phyloP scores from a whole-genome alignment of 2,329 filamentous ascomycete species.

The Alternaria longipes region DNA sequence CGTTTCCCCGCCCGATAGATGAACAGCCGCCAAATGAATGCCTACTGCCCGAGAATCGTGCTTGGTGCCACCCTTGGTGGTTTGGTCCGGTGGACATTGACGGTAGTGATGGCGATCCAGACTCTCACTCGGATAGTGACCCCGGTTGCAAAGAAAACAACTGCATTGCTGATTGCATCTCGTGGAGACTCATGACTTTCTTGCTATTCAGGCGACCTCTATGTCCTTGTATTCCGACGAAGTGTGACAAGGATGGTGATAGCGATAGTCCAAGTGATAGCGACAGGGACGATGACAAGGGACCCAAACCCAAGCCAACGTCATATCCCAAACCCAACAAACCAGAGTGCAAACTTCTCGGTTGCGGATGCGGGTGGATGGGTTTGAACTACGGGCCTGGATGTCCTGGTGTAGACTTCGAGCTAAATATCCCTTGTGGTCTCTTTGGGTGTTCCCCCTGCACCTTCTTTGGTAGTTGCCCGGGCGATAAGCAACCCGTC shows the following conservation, averaged over 20 bases:
- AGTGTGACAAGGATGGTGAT: conserved; percentile 18
- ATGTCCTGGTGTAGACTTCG: conserved; percentile 11
- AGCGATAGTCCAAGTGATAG: conserved; percentile 19
- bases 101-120: conserved; percentile 11
- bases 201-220: conserved; percentile 17
- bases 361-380: conserved; percentile 38
- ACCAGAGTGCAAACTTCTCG: conserved; percentile 26
- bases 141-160: conserved; percentile 21
- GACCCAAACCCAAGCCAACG: conserved; percentile 10
- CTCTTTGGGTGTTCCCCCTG: conserved; percentile 33
- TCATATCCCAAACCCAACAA: conserved; percentile 10
- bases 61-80: conserved; percentile 21
- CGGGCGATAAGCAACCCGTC: conserved; percentile 7
- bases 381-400: conserved; percentile 33
- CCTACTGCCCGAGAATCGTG: conserved; percentile 8
- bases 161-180: conserved; percentile 17
- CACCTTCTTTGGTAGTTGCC: conserved; percentile 29
- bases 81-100: not conserved
- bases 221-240: conserved; percentile 21
- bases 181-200: conserved; percentile 15
- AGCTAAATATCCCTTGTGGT: conserved; percentile 19
- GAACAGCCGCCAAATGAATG: conserved; percentile 16
- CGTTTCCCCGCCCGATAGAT: conserved; percentile 6
- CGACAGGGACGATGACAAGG: conserved; percentile 11
- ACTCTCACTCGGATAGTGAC: conserved; percentile 13